Conservation (phyloP, 179 eudicot genomes). For the Carnegiea gigantea region DNA sequence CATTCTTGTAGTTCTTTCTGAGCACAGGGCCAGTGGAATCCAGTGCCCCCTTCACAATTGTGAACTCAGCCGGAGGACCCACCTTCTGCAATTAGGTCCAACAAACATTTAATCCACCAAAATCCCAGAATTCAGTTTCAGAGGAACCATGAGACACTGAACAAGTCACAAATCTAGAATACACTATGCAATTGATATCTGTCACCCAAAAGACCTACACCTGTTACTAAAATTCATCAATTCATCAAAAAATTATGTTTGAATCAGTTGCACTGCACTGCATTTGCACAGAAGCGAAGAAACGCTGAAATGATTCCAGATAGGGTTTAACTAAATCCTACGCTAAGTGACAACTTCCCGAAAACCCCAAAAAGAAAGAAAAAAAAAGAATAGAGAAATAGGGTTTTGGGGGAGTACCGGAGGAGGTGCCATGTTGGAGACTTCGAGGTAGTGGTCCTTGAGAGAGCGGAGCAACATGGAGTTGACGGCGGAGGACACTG, state of each 20-base stretch:
- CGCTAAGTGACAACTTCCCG: not conserved
- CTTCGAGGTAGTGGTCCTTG: slow-evolving; percentile 85
- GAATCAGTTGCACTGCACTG: not conserved
- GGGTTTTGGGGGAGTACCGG: slow-evolving; percentile 48
- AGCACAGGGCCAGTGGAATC: slow-evolving; percentile 73
- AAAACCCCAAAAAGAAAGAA: slow-evolving; percentile 19
- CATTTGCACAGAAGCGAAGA: not conserved
- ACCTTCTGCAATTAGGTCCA: slow-evolving; percentile 53
- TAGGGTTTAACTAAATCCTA: slow-evolving; percentile 31
- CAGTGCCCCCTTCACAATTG: slow-evolving; percentile 69
- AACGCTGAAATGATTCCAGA: not conserved
- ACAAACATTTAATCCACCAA: slow-evolving; percentile 6
- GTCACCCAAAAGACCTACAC: not conserved
- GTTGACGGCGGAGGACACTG: slow-evolving; percentile 62
- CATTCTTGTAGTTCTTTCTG: slow-evolving; percentile 51
- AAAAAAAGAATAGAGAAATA: not conserved
- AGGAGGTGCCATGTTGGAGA: slow-evolving; percentile 86
- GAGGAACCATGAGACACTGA: too few relatives aligned
- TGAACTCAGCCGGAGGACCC: slow-evolving; percentile 66
- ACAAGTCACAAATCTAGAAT: not conserved
- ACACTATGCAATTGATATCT: not conserved
- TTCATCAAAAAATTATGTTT: not conserved
- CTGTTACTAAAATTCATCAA: not conserved
- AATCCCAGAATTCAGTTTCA: not conserved
- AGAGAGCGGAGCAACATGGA: slow-evolving; percentile 67